phyloP scores from a whole-genome alignment of 331 rosid species.

The Quercus tomentella region DNA sequence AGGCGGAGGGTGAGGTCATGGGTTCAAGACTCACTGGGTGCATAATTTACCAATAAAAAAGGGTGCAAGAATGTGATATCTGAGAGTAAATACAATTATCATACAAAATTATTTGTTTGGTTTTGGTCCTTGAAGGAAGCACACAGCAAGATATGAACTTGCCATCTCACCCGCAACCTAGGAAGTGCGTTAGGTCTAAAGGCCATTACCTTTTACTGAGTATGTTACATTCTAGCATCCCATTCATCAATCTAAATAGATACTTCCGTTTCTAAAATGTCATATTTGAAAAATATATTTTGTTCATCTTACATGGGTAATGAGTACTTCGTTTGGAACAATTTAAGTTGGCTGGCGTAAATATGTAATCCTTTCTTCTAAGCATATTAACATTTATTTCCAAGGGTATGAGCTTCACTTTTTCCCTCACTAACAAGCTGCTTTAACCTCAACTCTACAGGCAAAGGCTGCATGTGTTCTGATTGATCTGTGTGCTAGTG shows the following conservation, averaged over 20 bases:
- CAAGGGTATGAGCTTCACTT: background rate
- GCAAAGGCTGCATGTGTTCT: conserved; percentile 92
- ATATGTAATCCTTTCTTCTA: background rate
- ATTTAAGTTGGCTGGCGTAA: background rate
- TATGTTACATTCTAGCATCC: background rate
- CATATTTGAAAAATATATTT: background rate
- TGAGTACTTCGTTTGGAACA: background rate
- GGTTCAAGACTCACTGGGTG: too few species aligned
- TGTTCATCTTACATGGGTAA: background rate
- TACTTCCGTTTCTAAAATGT: background rate
- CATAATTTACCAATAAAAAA: too few species aligned
- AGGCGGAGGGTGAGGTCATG: too few species aligned
- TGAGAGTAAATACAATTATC: background rate
- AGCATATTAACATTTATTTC: background rate
- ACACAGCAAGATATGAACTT: too few species aligned
- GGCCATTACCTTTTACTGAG: too few species aligned
- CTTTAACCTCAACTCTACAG: conserved; percentile 34
- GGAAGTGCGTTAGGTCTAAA: too few species aligned
- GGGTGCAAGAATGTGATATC: background rate
- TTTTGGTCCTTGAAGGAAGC: too few species aligned
- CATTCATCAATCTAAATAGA: background rate
- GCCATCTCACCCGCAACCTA: too few species aligned
- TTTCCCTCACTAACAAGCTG: conserved; percentile 11
- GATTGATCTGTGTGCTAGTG: conserved; percentile 80
- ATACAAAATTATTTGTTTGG: too few species aligned